A percentile compares a stretch with the other conserved stretches of the same genome.
Conservation (phyloP, 2,329 filamentous ascomycete species). For the Penicillium sp. region DNA sequence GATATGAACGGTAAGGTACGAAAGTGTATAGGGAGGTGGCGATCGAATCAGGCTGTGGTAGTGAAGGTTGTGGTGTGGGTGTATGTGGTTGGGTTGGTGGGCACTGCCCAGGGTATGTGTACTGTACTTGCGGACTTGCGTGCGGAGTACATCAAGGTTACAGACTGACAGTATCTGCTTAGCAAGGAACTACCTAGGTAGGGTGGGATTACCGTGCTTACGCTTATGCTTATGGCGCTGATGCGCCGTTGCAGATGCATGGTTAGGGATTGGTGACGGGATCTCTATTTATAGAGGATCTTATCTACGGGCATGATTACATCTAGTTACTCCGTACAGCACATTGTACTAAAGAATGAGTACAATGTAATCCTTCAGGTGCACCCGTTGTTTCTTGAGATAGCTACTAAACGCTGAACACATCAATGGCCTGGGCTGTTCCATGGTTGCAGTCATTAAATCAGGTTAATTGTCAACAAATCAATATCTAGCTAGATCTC, state of each 20-base stretch:
- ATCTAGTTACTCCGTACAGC: too few species aligned
- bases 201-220: background rate
- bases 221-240: background rate
- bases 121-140: too few species aligned
- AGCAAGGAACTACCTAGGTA: too few species aligned
- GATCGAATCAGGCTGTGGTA: slow-evolving; percentile 1
- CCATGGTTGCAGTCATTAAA: background rate
- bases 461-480: background rate
- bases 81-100: background rate
- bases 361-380: background rate
- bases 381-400: background rate
- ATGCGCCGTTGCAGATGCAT: background rate
- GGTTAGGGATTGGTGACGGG: background rate
- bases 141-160: background rate
- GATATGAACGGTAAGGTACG: background rate
- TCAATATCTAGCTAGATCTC: background rate
- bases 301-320: background rate
- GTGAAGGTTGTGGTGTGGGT: background rate
- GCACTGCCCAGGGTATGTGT: background rate
- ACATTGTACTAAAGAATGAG: background rate
- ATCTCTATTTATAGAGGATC: background rate
- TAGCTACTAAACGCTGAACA: background rate
- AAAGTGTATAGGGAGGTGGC: slow-evolving; percentile 1
- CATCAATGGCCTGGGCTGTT: background rate
- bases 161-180: too few species aligned